Percentiles rank a stretch among this genome's conserved stretches.
Evolutionary conservation across 805 yeast genomes (phyloP).

Genomic region (Saccharomyces paradoxus): DNA sequence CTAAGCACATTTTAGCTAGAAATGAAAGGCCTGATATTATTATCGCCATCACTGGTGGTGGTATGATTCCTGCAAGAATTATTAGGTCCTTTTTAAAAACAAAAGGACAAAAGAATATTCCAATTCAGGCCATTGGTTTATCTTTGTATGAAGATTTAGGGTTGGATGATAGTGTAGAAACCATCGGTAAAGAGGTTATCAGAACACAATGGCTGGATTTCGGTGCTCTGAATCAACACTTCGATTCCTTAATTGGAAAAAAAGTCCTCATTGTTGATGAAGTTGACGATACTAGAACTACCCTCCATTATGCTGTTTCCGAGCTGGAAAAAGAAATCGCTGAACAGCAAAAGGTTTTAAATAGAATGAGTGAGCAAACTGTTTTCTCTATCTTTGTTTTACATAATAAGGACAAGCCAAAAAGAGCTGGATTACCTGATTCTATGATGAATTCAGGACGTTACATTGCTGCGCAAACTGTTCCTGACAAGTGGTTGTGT

Average conservation of each 20-base stretch:
- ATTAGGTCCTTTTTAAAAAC: constrained; percentile 54
- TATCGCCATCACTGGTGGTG: constrained; percentile 69
- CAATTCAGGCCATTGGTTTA: constrained; percentile 63
- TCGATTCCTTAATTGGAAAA: constrained; percentile 73
- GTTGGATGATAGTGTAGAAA: constrained; percentile 35
- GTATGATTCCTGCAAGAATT: constrained; percentile 62
- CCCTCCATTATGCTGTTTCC: constrained; percentile 72
- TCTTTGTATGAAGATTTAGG: constrained; percentile 55
- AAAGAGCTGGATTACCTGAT: constrained; percentile 63
- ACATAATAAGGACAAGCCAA: constrained; percentile 76
- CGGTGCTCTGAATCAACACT: constrained; percentile 58
- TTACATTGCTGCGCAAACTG: constrained; percentile 67
- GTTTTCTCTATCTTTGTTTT: constrained; percentile 69
- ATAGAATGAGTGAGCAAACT: constrained; percentile 53
- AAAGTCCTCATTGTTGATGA: constrained; percentile 78
- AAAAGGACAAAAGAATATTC: constrained; percentile 55
- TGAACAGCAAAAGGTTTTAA: constrained; percentile 50
- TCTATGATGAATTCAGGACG: constrained; percentile 54
- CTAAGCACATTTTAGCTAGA: constrained; percentile 40
- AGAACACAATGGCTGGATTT: constrained; percentile 90
- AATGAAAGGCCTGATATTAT: constrained; percentile 44
- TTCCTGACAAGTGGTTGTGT: constrained; percentile 76
- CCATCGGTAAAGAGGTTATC: constrained; percentile 70
- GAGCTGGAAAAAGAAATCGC: constrained; percentile 57
- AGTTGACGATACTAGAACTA: constrained; percentile 88